phyloP scores from a whole-genome alignment of 2,329 filamentous ascomycete species.

The Raffaelea arxii region DNA sequence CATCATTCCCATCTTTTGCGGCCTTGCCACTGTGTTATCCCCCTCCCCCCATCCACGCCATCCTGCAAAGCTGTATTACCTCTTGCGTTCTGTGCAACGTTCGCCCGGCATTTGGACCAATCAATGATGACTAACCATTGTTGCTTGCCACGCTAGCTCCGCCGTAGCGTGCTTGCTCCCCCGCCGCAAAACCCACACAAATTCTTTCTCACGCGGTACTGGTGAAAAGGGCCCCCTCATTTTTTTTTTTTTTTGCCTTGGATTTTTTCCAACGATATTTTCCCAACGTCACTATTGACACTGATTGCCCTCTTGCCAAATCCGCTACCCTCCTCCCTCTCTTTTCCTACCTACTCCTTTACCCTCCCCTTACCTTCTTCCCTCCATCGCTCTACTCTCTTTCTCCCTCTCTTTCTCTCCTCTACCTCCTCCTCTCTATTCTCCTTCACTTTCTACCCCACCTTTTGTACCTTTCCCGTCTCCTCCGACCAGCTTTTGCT shows the following conservation, averaged over 20 bases:
- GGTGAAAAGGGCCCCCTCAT: conserved; percentile 7
- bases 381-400: conserved; percentile 5
- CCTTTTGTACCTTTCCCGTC: conserved; percentile 8
- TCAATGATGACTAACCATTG: conserved; percentile 9
- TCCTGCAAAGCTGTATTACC: no score
- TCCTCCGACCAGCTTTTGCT: neutral
- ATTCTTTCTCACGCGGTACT: conserved; percentile 10
- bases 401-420: neutral
- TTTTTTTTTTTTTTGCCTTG: conserved; percentile 9
- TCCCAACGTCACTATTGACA: conserved; percentile 10
- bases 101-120: conserved; percentile 7
- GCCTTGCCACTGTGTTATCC: no score
- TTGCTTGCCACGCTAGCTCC: conserved; percentile 7
- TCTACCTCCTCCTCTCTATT: conserved; percentile 11
- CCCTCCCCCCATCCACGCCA: no score
- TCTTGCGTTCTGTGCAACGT: no score
- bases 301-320: conserved; percentile 8
- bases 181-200: conserved; percentile 8
- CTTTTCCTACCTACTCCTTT: conserved; percentile 10
- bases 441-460: conserved; percentile 5
- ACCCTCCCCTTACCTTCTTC: conserved; percentile 13
- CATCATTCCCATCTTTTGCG: no score
- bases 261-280: conserved; percentile 2
- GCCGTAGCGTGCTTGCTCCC: conserved; percentile 4
- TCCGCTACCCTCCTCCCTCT: conserved; percentile 8